phyloP scores from a whole-genome alignment of 2,329 filamentous ascomycete species.

The Aspergillus sojae region DNA sequence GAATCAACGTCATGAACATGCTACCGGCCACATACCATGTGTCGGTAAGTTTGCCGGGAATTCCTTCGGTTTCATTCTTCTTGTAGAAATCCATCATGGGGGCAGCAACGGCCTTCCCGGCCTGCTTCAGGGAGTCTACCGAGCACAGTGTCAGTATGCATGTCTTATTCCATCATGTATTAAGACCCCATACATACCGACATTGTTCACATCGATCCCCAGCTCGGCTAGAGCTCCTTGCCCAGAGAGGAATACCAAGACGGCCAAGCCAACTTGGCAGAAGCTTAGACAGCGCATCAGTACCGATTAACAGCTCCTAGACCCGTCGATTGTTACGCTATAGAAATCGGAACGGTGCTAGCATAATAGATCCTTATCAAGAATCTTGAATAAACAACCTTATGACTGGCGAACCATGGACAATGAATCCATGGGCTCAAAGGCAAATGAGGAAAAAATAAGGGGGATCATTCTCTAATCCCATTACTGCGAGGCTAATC shows the following conservation, averaged over 20 bases:
- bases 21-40: background rate
- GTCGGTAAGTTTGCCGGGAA: background rate
- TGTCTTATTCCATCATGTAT: background rate
- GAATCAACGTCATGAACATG: background rate
- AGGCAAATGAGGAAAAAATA: background rate
- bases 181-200: background rate
- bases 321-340: background rate
- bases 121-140: background rate
- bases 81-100: background rate
- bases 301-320: background rate
- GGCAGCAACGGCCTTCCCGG: background rate
- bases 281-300: background rate
- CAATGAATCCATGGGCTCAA: background rate
- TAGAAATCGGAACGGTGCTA: background rate
- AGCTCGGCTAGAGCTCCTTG: background rate
- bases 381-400: background rate
- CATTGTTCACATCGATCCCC: background rate
- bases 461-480: background rate
- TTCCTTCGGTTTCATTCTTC: background rate
- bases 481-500: background rate
- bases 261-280: background rate
- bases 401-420: background rate
- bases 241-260: background rate
- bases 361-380: background rate
- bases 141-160: fast-evolving